Conservation (phyloP, 2,329 filamentous ascomycete species). For the Hortaea sp. region DNA sequence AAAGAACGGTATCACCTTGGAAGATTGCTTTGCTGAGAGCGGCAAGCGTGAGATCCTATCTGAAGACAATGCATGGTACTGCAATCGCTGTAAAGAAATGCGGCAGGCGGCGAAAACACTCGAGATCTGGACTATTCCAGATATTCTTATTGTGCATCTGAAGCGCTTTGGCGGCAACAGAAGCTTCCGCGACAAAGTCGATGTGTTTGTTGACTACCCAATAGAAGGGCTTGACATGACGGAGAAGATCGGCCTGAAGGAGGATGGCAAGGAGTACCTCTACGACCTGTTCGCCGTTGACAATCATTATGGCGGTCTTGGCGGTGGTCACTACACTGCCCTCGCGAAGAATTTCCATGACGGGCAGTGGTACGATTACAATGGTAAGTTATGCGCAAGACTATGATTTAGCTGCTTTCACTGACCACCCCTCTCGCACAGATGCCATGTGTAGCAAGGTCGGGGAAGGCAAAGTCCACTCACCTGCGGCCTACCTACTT, state of each 20-base stretch:
- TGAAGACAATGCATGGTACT: slow-evolving; percentile 96
- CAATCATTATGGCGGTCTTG: slow-evolving; percentile 87
- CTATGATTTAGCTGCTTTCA: neutral
- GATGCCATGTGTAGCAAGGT: slow-evolving; percentile 46
- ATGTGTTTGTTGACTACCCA: slow-evolving; percentile 84
- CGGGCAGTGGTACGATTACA: slow-evolving; percentile 89
- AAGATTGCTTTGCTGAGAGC: slow-evolving; percentile 90
- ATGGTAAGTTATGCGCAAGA: slow-evolving; percentile 53
- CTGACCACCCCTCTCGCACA: slow-evolving; percentile 28
- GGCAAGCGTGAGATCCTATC: slow-evolving; percentile 89
- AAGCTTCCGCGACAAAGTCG: slow-evolving; percentile 78
- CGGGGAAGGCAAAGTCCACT: slow-evolving; percentile 25
- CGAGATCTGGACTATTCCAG: slow-evolving; percentile 91
- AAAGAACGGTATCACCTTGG: slow-evolving; percentile 69
- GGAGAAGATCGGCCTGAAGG: slow-evolving; percentile 65
- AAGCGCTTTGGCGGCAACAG: slow-evolving; percentile 88
- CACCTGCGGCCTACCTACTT: slow-evolving; percentile 74
- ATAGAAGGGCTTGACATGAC: slow-evolving; percentile 77
- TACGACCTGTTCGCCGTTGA: slow-evolving; percentile 96
- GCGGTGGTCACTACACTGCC: slow-evolving; percentile 93
- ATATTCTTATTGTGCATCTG: slow-evolving; percentile 88
- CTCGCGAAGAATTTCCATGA: slow-evolving; percentile 88
- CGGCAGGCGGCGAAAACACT: slow-evolving; percentile 91
- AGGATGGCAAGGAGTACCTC: slow-evolving; percentile 69
- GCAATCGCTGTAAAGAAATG: slow-evolving; percentile 88